Percentiles rank a stretch among this genome's conserved stretches.
phyloP scores from a whole-genome alignment of 2,329 filamentous ascomycete species.

The Erysiphe pisi region DNA sequence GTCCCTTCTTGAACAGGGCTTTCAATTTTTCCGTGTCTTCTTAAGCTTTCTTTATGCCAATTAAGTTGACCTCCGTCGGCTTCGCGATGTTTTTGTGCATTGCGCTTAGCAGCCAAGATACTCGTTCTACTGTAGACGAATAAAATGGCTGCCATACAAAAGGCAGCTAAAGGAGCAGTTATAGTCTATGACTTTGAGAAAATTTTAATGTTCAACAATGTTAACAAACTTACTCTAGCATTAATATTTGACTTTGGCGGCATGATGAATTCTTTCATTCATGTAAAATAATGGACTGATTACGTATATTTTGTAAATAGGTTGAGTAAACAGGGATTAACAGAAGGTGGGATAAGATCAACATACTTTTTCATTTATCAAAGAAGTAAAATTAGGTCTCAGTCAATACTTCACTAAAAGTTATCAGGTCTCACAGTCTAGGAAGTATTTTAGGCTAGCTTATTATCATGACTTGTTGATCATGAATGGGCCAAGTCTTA shows the following conservation, averaged over 20 bases:
- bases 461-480: background rate
- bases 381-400: no score
- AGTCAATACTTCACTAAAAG: no score
- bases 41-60: conserved; percentile 46
- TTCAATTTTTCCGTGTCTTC: conserved; percentile 44
- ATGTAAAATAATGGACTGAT: no score
- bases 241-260: conserved; percentile 35
- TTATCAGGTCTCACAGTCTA: no score
- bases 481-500: conserved; percentile 34
- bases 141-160: conserved; percentile 46
- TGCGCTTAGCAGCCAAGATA: conserved; percentile 55
- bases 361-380: no score
- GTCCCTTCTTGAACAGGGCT: conserved; percentile 37
- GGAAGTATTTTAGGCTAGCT: no score
- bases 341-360: no score
- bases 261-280: conserved; percentile 29
- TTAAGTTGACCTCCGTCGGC: conserved; percentile 47
- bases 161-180: conserved; percentile 45
- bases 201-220: background rate
- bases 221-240: conserved; percentile 29
- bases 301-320: no score
- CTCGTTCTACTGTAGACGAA: conserved; percentile 53
- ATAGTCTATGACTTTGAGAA: conserved; percentile 35
- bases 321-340: no score
- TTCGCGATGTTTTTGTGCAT: conserved; percentile 50